Evolutionary conservation across 1,139 yeast genomes (phyloP).

Genomic region (Wickerhamomyces sp.): DNA sequence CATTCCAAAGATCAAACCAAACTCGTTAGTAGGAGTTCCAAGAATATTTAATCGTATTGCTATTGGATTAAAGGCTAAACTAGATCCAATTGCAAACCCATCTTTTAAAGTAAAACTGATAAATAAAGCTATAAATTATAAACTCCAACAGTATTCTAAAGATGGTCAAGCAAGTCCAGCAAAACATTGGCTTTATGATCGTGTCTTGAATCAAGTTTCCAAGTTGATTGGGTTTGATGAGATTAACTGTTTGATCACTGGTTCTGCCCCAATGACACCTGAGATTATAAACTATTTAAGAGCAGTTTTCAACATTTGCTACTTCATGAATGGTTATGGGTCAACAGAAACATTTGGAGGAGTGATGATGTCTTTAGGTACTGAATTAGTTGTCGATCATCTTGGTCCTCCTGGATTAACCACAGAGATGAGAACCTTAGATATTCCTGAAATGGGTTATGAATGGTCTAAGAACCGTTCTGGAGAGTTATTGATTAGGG

Average conservation of each 20-base stretch:
- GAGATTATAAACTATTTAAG: conserved; percentile 42
- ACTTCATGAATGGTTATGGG: conserved; percentile 48
- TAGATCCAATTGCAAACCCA: conserved; percentile 21
- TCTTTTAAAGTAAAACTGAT: conserved; percentile 18
- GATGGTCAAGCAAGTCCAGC: not conserved
- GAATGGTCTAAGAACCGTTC: conserved; percentile 35
- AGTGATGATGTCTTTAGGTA: conserved; percentile 33
- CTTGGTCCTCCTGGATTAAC: conserved; percentile 50
- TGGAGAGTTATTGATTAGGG: conserved; percentile 48
- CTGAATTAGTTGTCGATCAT: conserved; percentile 44
- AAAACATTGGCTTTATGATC: not conserved
- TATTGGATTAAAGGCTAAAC: conserved; percentile 38
- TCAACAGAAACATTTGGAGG: conserved; percentile 53
- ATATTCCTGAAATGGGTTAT: conserved; percentile 49
- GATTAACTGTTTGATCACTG: conserved; percentile 33
- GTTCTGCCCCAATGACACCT: conserved; percentile 50
- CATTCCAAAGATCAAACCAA: conserved; percentile 39
- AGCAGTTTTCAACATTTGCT: conserved; percentile 42
- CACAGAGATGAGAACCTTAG: conserved; percentile 45
- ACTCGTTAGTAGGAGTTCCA: conserved; percentile 45
- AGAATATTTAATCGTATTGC: conserved; percentile 49
- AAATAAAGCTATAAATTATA: conserved; percentile 23
- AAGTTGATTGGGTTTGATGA: not conserved
- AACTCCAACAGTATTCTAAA: conserved; percentile 13
- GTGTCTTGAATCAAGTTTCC: not conserved